Evolutionary conservation across 2,329 filamentous ascomycete species (phyloP).

Genomic region (Colletotrichum sp.): DNA sequence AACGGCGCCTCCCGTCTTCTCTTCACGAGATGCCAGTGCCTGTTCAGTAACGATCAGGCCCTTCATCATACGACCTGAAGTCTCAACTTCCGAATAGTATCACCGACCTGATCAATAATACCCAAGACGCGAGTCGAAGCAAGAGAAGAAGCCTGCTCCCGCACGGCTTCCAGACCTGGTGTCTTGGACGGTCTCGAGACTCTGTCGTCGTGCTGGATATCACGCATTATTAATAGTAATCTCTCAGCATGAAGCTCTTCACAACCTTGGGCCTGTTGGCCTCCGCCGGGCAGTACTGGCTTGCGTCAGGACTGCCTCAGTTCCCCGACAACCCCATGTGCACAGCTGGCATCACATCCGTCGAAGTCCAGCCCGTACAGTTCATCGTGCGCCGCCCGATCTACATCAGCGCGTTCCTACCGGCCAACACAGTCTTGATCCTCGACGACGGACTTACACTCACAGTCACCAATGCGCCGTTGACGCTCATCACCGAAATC

Average conservation of each 20-base stretch:
- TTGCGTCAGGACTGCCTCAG: constrained; percentile 5
- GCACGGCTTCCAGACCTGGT: constrained; percentile 13
- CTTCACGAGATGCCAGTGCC: background rate
- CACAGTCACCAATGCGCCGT: constrained; percentile 14
- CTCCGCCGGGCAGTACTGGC: constrained; percentile 10
- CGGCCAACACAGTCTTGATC: constrained; percentile 9
- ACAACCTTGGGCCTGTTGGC: background rate
- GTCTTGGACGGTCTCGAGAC: constrained; percentile 13
- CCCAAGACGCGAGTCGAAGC: background rate
- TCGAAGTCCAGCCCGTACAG: constrained; percentile 18
- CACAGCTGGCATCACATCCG: constrained; percentile 17
- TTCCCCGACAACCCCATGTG: constrained; percentile 16
- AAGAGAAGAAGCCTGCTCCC: background rate
- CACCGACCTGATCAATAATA: background rate
- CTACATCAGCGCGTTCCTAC: constrained; percentile 19
- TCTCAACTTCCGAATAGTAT: background rate
- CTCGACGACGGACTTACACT: constrained; percentile 15
- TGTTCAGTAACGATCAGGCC: background rate
- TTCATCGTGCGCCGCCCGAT: constrained; percentile 15
- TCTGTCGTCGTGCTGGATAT: constrained; percentile 3
- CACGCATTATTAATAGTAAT: background rate
- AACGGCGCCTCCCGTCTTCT: constrained; percentile 6
- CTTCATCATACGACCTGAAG: background rate
- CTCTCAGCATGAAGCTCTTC: constrained; percentile 5
- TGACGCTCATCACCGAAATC: constrained; percentile 13